phyloP scores from a whole-genome alignment of 164 flowering plant genomes.

The Kingdonia uniflora region DNA sequence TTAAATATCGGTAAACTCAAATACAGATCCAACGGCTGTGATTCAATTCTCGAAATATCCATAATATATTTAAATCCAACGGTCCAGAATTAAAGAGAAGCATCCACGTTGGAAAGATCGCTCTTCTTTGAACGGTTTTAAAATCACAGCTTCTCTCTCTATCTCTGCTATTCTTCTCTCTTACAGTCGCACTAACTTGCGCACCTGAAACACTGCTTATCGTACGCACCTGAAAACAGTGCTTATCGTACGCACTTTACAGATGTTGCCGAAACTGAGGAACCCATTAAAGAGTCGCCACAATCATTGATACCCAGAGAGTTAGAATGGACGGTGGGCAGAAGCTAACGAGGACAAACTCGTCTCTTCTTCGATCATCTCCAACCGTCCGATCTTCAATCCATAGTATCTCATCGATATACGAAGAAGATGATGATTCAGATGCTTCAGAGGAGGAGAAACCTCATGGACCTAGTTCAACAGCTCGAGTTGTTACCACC shows the following conservation, averaged over 20 bases:
- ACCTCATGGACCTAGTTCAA: conserved; percentile 21
- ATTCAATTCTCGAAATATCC: not conserved
- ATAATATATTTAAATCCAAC: conserved; percentile 2
- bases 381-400: conserved; percentile 76
- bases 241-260: conserved; percentile 12
- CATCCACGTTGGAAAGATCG: conserved; percentile 6
- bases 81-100: not conserved
- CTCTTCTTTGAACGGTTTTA: conserved; percentile 3
- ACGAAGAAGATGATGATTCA: conserved; percentile 28
- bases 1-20: too few species aligned
- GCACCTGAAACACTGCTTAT: not conserved
- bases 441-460: conserved; percentile 27
- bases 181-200: conserved; percentile 10
- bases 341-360: conserved; percentile 65
- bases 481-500: too few species aligned
- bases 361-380: conserved; percentile 68
- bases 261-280: too few species aligned
- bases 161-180: not conserved
- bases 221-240: conserved; percentile 11
- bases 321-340: conserved; percentile 46
- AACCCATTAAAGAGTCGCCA: too few species aligned
- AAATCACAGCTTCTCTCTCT: not conserved
- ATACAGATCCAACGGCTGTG: not conserved
- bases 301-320: too few species aligned
- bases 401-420: conserved; percentile 50